These are phyloP conservation scores for Fraxinus nigra DNA, from an alignment of 305 asterid genomes.

Conservation along the genomic window DNA sequence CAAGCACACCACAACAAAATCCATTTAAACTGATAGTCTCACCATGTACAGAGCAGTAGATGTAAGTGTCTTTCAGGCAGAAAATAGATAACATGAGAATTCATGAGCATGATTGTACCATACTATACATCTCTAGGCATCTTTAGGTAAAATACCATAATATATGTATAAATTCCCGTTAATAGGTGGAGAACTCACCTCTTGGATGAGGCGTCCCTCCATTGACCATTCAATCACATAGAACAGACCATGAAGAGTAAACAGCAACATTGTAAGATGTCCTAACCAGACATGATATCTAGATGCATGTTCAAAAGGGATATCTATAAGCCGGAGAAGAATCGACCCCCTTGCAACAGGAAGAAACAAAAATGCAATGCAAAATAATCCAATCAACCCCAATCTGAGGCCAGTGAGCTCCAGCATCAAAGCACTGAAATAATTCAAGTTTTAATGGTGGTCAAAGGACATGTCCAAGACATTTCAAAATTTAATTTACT, in stretches of 20 bases:
- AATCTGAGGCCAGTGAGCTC: constrained; percentile 56
- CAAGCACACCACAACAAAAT: neutral
- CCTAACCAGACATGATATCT: constrained; percentile 90
- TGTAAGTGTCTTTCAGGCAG: neutral
- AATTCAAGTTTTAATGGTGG: neutral
- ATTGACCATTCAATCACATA: constrained; percentile 55
- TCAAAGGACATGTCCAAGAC: neutral
- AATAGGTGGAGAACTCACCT: constrained; percentile 37
- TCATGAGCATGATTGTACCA: neutral
- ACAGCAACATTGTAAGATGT: constrained; percentile 72
- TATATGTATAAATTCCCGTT: neutral
- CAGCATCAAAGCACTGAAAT: constrained; percentile 49
- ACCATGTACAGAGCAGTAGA: neutral
- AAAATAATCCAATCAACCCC: constrained; percentile 63
- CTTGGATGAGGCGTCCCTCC: constrained; percentile 40
- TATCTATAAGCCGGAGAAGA: constrained; percentile 67
- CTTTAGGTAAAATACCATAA: neutral
- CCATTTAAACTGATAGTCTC: neutral
- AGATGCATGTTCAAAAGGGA: constrained; percentile 86
- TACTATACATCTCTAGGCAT: neutral
- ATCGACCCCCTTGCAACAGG: constrained; percentile 73
- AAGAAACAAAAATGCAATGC: constrained; percentile 62
- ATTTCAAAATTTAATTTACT: neutral
- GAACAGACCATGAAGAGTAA: constrained; percentile 71
- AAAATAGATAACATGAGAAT: neutral